phyloP scores from a whole-genome alignment of 108 stramenopile genomes.

The Asterionellopsis glacialis region DNA sequence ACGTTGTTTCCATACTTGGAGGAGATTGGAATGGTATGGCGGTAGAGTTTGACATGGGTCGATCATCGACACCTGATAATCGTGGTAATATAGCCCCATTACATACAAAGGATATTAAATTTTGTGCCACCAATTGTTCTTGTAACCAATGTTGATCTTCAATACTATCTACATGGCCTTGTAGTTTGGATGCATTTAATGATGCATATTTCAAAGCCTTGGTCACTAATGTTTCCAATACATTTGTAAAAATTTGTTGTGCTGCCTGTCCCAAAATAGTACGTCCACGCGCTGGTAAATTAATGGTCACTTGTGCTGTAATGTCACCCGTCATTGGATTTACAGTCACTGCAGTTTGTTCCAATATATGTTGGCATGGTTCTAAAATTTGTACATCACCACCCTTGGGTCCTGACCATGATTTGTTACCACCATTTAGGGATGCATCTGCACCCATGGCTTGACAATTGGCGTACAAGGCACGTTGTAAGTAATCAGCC shows the following conservation, averaged over 20 bases:
- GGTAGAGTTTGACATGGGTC: conserved; percentile 59
- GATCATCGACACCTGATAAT: conserved; percentile 79
- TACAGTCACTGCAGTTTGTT: conserved; percentile 78
- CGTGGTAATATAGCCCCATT: conserved; percentile 89
- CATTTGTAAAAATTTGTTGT: conserved; percentile 61
- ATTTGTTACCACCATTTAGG: conserved; percentile 28
- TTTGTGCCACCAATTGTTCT: conserved; percentile 45
- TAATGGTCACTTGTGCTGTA: conserved; percentile 86
- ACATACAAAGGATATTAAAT: conserved; percentile 83
- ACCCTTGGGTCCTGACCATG: conserved; percentile 84
- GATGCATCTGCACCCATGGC: conserved; percentile 76
- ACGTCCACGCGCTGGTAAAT: conserved; percentile 89
- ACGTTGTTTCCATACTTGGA: conserved; percentile 30
- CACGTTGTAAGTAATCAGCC: conserved; percentile 79
- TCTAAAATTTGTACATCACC: conserved; percentile 87
- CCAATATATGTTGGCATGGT: conserved; percentile 88
- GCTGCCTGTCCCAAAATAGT: conserved; percentile 83
- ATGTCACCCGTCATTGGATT: conserved; percentile 50
- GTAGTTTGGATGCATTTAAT: conserved; percentile 39
- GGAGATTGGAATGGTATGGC: conserved; percentile 69
- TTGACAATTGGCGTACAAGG: conserved; percentile 50
- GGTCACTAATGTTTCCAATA: conserved; percentile 65
- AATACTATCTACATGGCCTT: conserved; percentile 68
- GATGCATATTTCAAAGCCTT: conserved; percentile 43
- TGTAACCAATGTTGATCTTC: conserved; percentile 88